Base-by-base conservation (phyloP, 2,329 filamentous ascomycete genomes). In the Diaporthe eres region DNA sequence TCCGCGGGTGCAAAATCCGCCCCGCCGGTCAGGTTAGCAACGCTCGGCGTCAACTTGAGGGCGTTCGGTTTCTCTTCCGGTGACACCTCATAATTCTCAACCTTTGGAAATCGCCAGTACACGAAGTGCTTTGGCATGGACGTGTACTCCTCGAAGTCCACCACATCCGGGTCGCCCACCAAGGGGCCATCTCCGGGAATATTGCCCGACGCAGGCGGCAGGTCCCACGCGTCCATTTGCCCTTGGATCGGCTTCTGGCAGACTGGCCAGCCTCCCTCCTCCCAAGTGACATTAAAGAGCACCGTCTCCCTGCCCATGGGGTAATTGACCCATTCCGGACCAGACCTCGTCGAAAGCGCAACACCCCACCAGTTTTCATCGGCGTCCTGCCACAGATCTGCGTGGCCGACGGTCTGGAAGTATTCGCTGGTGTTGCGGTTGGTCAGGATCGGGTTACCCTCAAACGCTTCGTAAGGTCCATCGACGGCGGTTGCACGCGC, bases 291-390 rank as follows among this genome's bases (percentile, higher is more conserved):
- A 0, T 88, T 85, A 10, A 84, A 85, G 4, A 90, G 80, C 0
- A 90, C 86, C 0, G 87, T 86, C 79, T 92, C 90, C 13, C 90
- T 83, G 1, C 89, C 89, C 89, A 90, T 89, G 0, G 88, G 87
- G 77, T 87, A 89, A 25, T 82, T 82, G 39, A 80, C 76, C 77
- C 81, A 88, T 19, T 81, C 81, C 0, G 86, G 84, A 0, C 86
- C 87, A 28, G 83, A 84, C 2, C 89, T 83, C 0, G 86, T 88
- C 0, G 86, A 83, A 2, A 91, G 81, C 2, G 85, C 84, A 5
- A 87, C 82, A 0, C 84, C 86, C 89, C 89, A 90, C 90, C 90
- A 91, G 37, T 88, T 85, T 0, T 86, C 88, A 0, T 78, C 49
- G 0, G 77, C 58, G 71, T 87, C 85, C 65, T 87, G 86, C 79